Conservation (phyloP, 2,329 filamentous ascomycete species). For the Pleoardoris graminearum region DNA sequence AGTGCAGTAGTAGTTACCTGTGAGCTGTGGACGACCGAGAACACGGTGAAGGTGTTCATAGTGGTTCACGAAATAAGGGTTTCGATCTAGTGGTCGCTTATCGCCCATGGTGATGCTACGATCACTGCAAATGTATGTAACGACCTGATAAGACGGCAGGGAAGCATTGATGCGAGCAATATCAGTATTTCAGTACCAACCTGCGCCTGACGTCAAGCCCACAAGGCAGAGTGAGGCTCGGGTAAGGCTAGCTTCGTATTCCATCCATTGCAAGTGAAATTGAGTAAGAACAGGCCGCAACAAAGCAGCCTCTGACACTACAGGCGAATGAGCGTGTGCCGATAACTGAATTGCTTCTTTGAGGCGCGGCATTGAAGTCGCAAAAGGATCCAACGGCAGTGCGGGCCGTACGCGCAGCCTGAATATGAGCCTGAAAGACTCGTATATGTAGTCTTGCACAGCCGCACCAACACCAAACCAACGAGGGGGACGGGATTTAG, state of each 20-base stretch:
- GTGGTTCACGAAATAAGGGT: slow-evolving; percentile 21
- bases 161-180: background rate
- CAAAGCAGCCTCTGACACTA: no score
- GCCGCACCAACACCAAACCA: background rate
- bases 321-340: background rate
- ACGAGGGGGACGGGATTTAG: background rate
- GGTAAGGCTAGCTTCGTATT: background rate
- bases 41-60: slow-evolving; percentile 27
- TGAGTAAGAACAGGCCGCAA: no score
- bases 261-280: no score
- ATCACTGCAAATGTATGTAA: background rate
- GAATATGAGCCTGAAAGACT: background rate
- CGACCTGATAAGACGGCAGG: background rate
- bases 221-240: no score
- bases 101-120: slow-evolving; percentile 4
- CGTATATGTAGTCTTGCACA: background rate
- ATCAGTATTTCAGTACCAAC: background rate
- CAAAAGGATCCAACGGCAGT: background rate
- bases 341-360: background rate
- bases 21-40: slow-evolving; percentile 25
- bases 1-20: slow-evolving; percentile 13
- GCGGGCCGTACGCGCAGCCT: background rate
- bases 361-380: background rate
- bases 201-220: background rate
- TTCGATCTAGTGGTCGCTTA: slow-evolving; percentile 22